phyloP scores from a whole-genome alignment of 352 stramenopile genomes.

The Paralagenidium karlingii region DNA sequence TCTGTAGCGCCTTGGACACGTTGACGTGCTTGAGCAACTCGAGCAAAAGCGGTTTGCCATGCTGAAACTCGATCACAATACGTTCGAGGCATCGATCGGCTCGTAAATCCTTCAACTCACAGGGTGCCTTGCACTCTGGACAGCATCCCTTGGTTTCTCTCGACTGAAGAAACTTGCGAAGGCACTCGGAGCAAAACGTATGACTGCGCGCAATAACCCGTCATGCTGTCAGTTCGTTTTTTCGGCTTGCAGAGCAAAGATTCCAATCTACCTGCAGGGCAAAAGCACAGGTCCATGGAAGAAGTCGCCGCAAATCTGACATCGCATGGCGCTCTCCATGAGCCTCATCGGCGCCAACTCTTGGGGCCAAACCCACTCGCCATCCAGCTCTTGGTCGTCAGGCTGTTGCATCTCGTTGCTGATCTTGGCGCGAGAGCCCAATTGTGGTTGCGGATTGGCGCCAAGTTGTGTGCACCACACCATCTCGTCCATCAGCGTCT shows the following conservation, averaged over 20 bases:
- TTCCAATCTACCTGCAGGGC: conserved; percentile 16
- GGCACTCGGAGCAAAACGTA: conserved; percentile 75
- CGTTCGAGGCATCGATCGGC: conserved; percentile 67
- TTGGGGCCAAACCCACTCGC: conserved; percentile 70
- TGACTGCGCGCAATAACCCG: conserved; percentile 17
- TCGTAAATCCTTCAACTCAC: conserved; percentile 35
- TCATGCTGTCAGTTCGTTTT: neutral
- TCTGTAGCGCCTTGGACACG: neutral
- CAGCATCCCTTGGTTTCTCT: conserved; percentile 58
- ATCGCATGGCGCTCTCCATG: conserved; percentile 66
- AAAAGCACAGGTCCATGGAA: conserved; percentile 71
- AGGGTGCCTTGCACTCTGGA: conserved; percentile 68
- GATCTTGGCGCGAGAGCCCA: no score
- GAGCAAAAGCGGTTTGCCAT: conserved; percentile 57
- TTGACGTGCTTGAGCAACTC: conserved; percentile 12
- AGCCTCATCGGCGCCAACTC: conserved; percentile 40
- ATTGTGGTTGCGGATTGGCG: no score
- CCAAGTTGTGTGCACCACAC: no score
- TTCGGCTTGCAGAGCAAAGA: neutral
- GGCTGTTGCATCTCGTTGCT: no score
- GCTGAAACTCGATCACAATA: conserved; percentile 47
- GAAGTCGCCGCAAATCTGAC: conserved; percentile 75
- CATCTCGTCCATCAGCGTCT: neutral
- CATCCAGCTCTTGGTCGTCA: no score
- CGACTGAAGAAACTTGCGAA: conserved; percentile 65